phyloP scores from a whole-genome alignment of 2,329 filamentous ascomycete genomes.

The Polychaeton citri region DNA sequence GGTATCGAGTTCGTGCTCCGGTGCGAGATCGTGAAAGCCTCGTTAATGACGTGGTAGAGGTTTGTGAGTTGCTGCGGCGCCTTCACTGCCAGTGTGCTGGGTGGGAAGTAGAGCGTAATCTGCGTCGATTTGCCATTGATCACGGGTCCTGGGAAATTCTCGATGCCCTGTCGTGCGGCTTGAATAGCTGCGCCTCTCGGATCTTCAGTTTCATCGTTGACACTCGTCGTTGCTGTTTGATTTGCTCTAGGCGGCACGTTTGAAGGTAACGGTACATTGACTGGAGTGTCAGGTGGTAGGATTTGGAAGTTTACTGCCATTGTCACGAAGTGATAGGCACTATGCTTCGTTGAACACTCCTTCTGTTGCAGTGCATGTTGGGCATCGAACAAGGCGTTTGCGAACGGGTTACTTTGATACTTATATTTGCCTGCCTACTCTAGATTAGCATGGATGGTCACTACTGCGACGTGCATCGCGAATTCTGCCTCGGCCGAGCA shows the following conservation, averaged over 20 bases:
- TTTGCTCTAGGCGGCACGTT: not conserved
- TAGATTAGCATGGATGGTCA: no score
- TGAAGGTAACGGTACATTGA: not conserved
- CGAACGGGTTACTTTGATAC: no score
- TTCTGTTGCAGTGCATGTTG: no score
- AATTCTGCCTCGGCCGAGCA: no score
- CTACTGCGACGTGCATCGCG: no score
- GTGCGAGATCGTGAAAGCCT: not conserved
- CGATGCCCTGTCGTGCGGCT: not conserved
- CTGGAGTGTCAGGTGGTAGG: not conserved
- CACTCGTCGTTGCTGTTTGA: not conserved
- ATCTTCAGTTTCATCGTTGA: not conserved
- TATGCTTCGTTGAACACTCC: no score
- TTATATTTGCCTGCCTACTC: no score
- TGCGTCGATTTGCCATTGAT: not conserved
- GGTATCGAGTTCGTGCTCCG: not conserved
- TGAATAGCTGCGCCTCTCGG: not conserved
- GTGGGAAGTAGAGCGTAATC: not conserved
- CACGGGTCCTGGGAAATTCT: not conserved
- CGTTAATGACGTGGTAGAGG: not conserved
- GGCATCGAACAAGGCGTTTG: no score
- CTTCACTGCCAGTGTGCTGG: not conserved
- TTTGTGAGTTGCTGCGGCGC: not conserved
- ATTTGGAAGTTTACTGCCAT: not conserved
- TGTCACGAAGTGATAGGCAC: no score